phyloP scores from a whole-genome alignment of 2,329 filamentous ascomycete genomes.

The Fusarium tjaetaba region DNA sequence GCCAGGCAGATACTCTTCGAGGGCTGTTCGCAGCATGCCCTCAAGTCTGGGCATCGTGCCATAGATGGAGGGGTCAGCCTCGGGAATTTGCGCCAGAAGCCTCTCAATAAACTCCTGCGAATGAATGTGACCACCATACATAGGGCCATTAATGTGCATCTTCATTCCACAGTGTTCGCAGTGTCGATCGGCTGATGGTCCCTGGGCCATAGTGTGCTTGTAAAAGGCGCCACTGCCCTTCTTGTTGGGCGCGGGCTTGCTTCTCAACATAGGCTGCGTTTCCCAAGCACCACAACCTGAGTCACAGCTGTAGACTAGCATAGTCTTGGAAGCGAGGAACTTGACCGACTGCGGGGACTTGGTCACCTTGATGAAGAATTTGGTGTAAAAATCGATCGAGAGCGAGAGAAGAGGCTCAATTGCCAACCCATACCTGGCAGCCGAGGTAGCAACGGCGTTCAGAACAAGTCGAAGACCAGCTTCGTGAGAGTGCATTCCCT shows the following conservation, averaged over 20 bases:
- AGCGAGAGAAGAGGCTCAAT: slow-evolving; percentile 93
- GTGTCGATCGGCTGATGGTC: slow-evolving; percentile 69
- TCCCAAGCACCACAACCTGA: slow-evolving; percentile 91
- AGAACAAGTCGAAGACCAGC: slow-evolving; percentile 87
- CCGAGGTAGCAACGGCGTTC: slow-evolving; percentile 81
- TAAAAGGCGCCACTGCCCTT: slow-evolving; percentile 75
- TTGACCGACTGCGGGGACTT: slow-evolving; percentile 89
- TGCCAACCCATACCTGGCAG: slow-evolving; percentile 84
- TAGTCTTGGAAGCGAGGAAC: slow-evolving; percentile 88
- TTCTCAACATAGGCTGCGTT: slow-evolving; percentile 80
- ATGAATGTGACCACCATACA: slow-evolving; percentile 93
- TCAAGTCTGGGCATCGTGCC: slow-evolving; percentile 83
- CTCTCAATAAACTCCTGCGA: slow-evolving; percentile 83
- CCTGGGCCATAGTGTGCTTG: slow-evolving; percentile 81
- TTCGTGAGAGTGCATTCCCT: slow-evolving; percentile 88
- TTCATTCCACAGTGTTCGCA: slow-evolving; percentile 89
- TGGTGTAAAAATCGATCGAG: slow-evolving; percentile 94
- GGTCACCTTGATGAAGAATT: slow-evolving; percentile 85
- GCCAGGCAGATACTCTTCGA: slow-evolving; percentile 72
- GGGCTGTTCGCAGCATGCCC: slow-evolving; percentile 89
- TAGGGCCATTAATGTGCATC: slow-evolving; percentile 89
- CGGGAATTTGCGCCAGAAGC: slow-evolving; percentile 77
- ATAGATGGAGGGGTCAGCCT: slow-evolving; percentile 75
- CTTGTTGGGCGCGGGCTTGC: slow-evolving; percentile 73
- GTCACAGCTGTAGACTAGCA: slow-evolving; percentile 93